Conservation (phyloP, 2,329 filamentous ascomycete species). For the Trichoderma pleuroti region DNA sequence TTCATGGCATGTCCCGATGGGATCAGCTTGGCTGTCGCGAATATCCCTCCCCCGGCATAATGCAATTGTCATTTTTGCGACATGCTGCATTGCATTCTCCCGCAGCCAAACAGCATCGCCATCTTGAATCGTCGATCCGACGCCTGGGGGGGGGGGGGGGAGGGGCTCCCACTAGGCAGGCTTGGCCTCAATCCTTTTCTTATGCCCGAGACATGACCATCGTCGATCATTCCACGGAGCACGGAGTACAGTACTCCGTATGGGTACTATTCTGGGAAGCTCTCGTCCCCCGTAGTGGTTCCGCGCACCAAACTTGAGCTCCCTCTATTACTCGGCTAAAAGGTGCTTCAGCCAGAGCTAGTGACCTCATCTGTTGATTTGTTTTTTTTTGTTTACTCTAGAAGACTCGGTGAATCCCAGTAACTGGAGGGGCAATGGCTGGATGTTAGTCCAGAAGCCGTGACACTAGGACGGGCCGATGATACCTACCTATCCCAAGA, state of each 20-base stretch:
- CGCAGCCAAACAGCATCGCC: background rate
- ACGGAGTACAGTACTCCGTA: too few relatives aligned
- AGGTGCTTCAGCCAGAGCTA: background rate
- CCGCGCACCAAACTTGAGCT: background rate
- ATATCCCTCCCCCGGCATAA: conserved; percentile 1
- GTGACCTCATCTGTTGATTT: background rate
- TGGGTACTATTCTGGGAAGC: background rate
- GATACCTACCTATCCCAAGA: background rate
- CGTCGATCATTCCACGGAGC: background rate
- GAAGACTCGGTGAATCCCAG: background rate
- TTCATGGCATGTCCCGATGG: background rate
- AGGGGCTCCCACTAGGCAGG: background rate
- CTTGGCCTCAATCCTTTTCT: background rate
- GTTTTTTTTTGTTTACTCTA: background rate
- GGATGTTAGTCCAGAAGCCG: background rate
- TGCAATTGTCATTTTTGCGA: conserved; percentile 14
- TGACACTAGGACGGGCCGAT: background rate
- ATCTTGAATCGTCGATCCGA: background rate
- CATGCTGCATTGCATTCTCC: background rate
- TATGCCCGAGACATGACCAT: conserved; percentile 4
- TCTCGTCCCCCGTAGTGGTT: background rate
- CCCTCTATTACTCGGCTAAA: background rate
- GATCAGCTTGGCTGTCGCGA: background rate
- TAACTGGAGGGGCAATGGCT: background rate
- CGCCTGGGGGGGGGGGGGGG: background rate